Base-by-base conservation (phyloP, 2,329 filamentous ascomycete genomes). In the Bipolaris zeicola region DNA sequence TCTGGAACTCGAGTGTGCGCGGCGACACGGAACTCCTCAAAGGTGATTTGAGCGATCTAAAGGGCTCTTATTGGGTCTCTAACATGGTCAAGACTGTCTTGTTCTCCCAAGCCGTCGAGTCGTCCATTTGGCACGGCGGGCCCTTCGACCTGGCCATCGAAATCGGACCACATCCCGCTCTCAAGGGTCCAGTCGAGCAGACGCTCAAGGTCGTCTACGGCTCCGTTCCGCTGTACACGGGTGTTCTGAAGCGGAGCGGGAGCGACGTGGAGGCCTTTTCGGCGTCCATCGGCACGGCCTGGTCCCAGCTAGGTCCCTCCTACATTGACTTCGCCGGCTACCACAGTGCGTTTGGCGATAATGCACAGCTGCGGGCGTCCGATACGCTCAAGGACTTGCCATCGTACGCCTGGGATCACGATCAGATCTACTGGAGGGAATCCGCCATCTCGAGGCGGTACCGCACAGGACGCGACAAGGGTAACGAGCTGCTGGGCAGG, bases 91-190 rank as follows among this genome's bases (percentile, higher is more conserved):
- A 36, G 6, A 26, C 55, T 11, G 58, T 61, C 1, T 18, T 31
- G 5, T 61, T 61, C 33, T 31, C 50, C 10, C 14, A 33, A 18
- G 58, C 58, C 38, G 38, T 20, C 8, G 16, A 20, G 16, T 20
- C 20, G 20, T 20, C 20, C 20, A 20, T 20, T 20, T 20, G 20
- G 20, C 20, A 20, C 3, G 20, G 20, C 20, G 20, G 20, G 20
- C 20, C 20, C 38, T 22, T 49, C 13, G 28, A 42, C 3, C 6
- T 57, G 10, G 31, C 45, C 3, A 28, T 82, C 5, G 81, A 82
- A 46, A 65, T 82, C 10, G 80, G 80, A 0, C 76, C 79, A 3
- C 80, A 82, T 58, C 74, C 79, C 0, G 74, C 77, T 1, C 69
- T 83, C 7, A 78, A 76, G 37, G 57, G 59, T 1, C 50, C 50